Conservation (phyloP, 1,284 basidiomycete species). For the Inonotus hispidus region DNA sequence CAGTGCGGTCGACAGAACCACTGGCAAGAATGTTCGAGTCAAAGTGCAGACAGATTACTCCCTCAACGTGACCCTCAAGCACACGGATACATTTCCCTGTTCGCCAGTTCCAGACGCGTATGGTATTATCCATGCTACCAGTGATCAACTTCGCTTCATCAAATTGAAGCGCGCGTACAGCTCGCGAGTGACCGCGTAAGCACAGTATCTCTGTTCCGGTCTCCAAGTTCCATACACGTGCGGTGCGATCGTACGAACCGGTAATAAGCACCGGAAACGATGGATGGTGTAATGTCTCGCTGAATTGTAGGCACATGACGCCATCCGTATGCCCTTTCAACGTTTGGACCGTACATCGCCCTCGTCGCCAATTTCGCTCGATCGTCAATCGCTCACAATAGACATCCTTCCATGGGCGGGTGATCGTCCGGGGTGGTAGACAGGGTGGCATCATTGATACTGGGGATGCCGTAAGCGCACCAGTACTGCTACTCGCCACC, state of each 20-base stretch:
- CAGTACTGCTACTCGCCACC: constrained; percentile 8
- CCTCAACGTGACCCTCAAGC: constrained; percentile 86
- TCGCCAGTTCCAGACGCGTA: constrained; percentile 98
- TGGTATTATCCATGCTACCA: constrained; percentile 92
- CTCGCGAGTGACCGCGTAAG: constrained; percentile 87
- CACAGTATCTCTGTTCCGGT: constrained; percentile 81
- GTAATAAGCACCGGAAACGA: constrained; percentile 94
- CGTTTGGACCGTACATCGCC: constrained; percentile 79
- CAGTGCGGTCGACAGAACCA: constrained; percentile 84
- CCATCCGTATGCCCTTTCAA: constrained; percentile 94
- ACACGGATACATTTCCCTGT: constrained; percentile 87
- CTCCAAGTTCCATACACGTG: constrained; percentile 96
- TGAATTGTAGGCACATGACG: constrained; percentile 96
- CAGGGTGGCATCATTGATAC: constrained; percentile 6
- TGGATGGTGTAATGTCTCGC: constrained; percentile 81
- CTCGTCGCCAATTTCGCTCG: constrained; percentile 96
- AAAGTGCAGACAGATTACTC: constrained; percentile 90
- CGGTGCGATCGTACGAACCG: constrained; percentile 94
- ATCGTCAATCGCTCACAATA: constrained; percentile 95
- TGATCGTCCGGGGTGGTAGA: constrained; percentile 35
- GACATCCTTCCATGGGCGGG: constrained; percentile 98
- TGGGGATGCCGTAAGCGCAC: constrained; percentile 11
- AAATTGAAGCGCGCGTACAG: constrained; percentile 91
- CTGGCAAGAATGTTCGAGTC: constrained; percentile 90
- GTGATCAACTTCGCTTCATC: constrained; percentile 96